Conservation (phyloP, 176 grass and related monocot genomes). For the Oryza brachyantha region DNA sequence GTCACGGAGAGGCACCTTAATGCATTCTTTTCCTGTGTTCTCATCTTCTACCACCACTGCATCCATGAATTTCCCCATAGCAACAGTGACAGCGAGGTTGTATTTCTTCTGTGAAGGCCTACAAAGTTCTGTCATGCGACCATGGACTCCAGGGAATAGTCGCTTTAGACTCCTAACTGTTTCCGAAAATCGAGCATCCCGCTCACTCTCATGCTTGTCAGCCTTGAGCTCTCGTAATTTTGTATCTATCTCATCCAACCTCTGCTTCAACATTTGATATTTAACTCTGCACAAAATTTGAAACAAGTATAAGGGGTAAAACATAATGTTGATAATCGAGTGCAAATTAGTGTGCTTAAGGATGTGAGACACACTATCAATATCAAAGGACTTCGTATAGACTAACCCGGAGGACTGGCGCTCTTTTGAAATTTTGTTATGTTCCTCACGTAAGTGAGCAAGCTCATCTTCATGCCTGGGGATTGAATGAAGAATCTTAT, state of each 20-base stretch:
- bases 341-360: background rate
- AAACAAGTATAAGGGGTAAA: background rate
- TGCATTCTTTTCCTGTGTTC: slow-evolving; percentile 97
- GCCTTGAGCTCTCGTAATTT: slow-evolving; percentile 90
- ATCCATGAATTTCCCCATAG: slow-evolving; percentile 99
- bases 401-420: slow-evolving; percentile 86
- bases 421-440: slow-evolving; percentile 66
- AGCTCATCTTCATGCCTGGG: slow-evolving; percentile 72
- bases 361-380: slow-evolving; percentile 17
- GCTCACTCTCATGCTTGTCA: slow-evolving; percentile 94
- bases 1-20: slow-evolving; percentile 59
- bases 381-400: slow-evolving; percentile 23
- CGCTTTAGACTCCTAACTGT: slow-evolving; percentile 82
- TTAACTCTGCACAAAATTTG: slow-evolving; percentile 50
- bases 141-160: slow-evolving; percentile 91
- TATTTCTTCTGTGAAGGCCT: slow-evolving; percentile 97
- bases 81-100: slow-evolving; percentile 97
- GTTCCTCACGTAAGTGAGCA: slow-evolving; percentile 50
- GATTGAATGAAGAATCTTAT: slow-evolving; percentile 66
- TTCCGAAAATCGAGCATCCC: slow-evolving; percentile 83
- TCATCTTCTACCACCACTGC: slow-evolving; percentile 97
- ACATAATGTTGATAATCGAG: slow-evolving; percentile 6
- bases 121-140: slow-evolving; percentile 97
- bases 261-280: slow-evolving; percentile 75
- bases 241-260: slow-evolving; percentile 74